phyloP scores from a whole-genome alignment of 2,329 filamentous ascomycete species.

The Phialophora macrospora region DNA sequence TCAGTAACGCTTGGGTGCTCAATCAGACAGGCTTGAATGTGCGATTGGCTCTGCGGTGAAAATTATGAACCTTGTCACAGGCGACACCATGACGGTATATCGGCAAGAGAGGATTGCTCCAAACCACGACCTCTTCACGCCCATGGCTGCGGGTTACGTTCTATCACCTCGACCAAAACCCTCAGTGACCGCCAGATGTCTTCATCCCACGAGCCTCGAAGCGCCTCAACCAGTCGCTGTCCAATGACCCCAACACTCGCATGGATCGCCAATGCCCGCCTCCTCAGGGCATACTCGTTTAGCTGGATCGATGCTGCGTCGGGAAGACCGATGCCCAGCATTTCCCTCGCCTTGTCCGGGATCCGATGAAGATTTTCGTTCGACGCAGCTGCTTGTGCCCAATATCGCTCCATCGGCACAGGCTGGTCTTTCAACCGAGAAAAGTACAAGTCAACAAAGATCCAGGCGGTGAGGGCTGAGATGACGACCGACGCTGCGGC shows the following conservation, averaged over 20 bases:
- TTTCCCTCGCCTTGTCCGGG: slow-evolving; percentile 32
- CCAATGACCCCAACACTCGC: slow-evolving; percentile 23
- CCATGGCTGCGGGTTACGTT: slow-evolving; percentile 15
- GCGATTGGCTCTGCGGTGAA: slow-evolving; percentile 25
- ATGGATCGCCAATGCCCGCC: slow-evolving; percentile 18
- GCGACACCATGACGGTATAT: neutral
- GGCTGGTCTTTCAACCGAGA: slow-evolving; percentile 14
- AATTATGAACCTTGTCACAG: neutral
- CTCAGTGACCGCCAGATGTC: slow-evolving; percentile 33
- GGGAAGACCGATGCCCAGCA: slow-evolving; percentile 31
- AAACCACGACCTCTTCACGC: slow-evolving; percentile 5
- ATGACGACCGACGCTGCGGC: slow-evolving; percentile 18
- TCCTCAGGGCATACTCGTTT: slow-evolving; percentile 24
- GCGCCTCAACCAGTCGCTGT: slow-evolving; percentile 25
- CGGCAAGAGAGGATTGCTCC: neutral
- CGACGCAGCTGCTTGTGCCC: slow-evolving; percentile 10
- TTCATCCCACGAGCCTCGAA: slow-evolving; percentile 34
- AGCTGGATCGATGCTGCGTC: slow-evolving; percentile 11
- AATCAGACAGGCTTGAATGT: slow-evolving; percentile 36
- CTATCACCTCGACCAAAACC: slow-evolving; percentile 34
- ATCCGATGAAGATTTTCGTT: slow-evolving; percentile 25
- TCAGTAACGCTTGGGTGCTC: slow-evolving; percentile 38
- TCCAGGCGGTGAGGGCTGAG: slow-evolving; percentile 34
- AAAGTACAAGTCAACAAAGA: slow-evolving; percentile 35
- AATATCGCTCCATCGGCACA: slow-evolving; percentile 14